Evolutionary conservation across 176 grass and related monocot genomes (phyloP).

Genomic region (Tillandsia leiboldiana): DNA sequence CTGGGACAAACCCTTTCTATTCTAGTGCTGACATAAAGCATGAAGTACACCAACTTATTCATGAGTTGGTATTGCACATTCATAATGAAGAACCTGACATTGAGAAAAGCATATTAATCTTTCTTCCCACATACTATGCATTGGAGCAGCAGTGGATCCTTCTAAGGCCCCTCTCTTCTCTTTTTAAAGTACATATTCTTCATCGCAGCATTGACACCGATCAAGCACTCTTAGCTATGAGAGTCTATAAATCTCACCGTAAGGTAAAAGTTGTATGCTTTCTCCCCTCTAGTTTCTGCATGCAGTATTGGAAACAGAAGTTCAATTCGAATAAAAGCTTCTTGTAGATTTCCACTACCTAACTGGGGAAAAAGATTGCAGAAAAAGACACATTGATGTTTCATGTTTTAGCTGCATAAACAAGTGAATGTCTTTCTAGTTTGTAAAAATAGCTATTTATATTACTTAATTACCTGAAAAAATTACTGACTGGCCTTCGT

Average conservation of each 20-base stretch:
- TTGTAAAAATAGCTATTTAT: too few species aligned
- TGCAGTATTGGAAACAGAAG: too few species aligned
- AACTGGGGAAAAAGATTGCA: too few species aligned
- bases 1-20: conserved; percentile 5
- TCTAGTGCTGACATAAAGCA: conserved; percentile 44
- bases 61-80: conserved; percentile 59
- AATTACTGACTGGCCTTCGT: too few species aligned
- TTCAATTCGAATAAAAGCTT: conserved; percentile 10
- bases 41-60: conserved; percentile 58
- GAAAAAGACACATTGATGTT: too few species aligned
- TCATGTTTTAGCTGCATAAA: too few species aligned
- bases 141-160: conserved; percentile 84
- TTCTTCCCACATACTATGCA: conserved; percentile 86
- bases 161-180: conserved; percentile 27
- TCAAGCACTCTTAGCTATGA: conserved; percentile 80
- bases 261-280: conserved; percentile 35
- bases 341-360: neutral
- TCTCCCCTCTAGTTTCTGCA: neutral
- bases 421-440: too few species aligned
- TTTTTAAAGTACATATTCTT: conserved; percentile 81
- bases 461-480: too few species aligned
- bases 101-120: conserved; percentile 88
- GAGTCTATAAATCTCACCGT: conserved; percentile 43
- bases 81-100: conserved; percentile 54
- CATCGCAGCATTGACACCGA: conserved; percentile 82